Conservation (phyloP, 2,329 filamentous ascomycete species). For the Fusarium sp. region DNA sequence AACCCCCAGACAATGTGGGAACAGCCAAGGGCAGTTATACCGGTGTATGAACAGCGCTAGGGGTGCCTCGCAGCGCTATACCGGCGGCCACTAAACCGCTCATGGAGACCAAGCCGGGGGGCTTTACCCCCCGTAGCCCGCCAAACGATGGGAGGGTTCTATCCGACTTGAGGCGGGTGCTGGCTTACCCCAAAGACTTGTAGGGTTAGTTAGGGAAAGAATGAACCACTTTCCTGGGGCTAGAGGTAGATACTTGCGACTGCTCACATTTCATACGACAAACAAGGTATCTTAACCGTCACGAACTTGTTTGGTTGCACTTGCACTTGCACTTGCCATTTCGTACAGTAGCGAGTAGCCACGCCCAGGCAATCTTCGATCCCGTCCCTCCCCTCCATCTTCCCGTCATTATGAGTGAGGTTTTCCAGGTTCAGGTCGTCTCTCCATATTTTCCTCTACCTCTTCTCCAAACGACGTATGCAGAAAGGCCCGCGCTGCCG, state of each 20-base stretch:
- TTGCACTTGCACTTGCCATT: conserved; percentile 8
- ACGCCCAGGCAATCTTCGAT: conserved; percentile 38
- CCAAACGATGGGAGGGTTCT: conserved; percentile 28
- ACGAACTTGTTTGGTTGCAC: conserved; percentile 17
- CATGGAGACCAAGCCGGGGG: conserved; percentile 34
- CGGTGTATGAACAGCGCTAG: conserved; percentile 30
- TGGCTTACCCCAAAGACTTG: conserved; percentile 37
- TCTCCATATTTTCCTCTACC: conserved; percentile 38
- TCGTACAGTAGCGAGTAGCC: conserved; percentile 19
- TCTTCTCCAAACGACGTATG: conserved; percentile 35
- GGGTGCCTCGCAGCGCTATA: conserved; percentile 34
- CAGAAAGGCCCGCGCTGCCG: conserved; percentile 31
- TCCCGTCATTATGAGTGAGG: conserved; percentile 1
- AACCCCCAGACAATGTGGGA: conserved; percentile 30
- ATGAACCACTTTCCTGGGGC: conserved; percentile 30
- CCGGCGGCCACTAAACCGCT: conserved; percentile 38
- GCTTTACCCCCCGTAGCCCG: conserved; percentile 15
- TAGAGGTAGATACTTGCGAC: conserved; percentile 23
- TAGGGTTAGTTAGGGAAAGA: neutral
- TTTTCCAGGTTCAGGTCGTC: conserved; percentile 20
- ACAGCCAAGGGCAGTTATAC: conserved; percentile 35
- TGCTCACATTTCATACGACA: conserved; percentile 3
- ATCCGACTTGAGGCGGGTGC: conserved; percentile 19
- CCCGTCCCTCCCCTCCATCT: conserved; percentile 41
- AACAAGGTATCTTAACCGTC: conserved; percentile 18